Evolutionary conservation across 768 basidiomycete genomes (phyloP).

Genomic region (Plicaturopsis crispa): DNA sequence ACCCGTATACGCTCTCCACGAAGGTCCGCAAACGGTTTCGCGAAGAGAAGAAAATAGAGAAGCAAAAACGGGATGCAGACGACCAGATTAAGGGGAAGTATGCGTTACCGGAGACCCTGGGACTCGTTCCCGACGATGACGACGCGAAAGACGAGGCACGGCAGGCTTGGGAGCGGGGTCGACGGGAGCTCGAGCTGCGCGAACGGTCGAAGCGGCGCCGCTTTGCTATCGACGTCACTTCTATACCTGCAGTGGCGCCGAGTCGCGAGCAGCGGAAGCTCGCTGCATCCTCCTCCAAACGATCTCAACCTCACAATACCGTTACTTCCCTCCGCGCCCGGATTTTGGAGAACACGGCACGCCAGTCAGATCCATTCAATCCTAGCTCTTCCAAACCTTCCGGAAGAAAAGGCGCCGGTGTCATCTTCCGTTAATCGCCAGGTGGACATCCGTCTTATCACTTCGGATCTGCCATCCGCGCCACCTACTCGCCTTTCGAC

Average conservation of each 20-base stretch:
- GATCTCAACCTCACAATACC: conserved; percentile 16
- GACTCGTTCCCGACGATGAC: conserved; percentile 60
- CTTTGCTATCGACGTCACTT: conserved; percentile 21
- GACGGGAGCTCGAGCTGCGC: conserved; percentile 34
- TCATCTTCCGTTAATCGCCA: no score
- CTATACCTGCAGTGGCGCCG: conserved; percentile 17
- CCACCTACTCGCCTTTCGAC: no score
- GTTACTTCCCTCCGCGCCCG: conserved; percentile 42
- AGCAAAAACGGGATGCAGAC: conserved; percentile 61
- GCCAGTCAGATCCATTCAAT: conserved; percentile 19
- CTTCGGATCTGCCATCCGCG: no score
- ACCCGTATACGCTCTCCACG: conserved; percentile 78
- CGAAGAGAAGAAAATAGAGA: conserved; percentile 75
- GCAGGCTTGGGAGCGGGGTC: conserved; percentile 50
- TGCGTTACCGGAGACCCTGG: conserved; percentile 65
- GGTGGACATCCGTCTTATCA: no score
- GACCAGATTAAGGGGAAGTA: conserved; percentile 67
- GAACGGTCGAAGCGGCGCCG: conserved; percentile 42
- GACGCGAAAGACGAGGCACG: conserved; percentile 52
- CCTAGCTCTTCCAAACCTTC: no score
- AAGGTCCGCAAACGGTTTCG: conserved; percentile 79
- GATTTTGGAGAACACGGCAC: conserved; percentile 50
- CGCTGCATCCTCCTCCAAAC: conserved; percentile 9
- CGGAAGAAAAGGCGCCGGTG: no score
- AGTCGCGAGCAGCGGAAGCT: conserved; percentile 10